Evolutionary conservation across 2,329 filamentous ascomycete genomes (phyloP), one percentile per base, ranked within the genome.

Genomic region (Hypoxylon sp.): DNA sequence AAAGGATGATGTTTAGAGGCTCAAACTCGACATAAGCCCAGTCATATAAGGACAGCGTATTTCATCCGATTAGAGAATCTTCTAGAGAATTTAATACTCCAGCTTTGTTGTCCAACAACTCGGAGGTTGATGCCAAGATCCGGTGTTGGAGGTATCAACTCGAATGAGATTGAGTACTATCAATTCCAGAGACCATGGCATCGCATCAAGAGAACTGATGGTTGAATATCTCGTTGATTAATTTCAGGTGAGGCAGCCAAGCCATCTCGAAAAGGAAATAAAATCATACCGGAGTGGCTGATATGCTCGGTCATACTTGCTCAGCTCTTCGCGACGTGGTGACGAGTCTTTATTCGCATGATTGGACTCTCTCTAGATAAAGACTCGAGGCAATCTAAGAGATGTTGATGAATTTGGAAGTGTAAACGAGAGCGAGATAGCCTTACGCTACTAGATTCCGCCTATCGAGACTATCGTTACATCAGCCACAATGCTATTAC

Each of bases 401-500:
- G 35, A n/a, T 37, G 35, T 5, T n/a, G 35, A 37, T 3, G 17
- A 5, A 44, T 44, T 9, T 44, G 39, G 39, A 44, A 44, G 8
- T 44, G 17, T 42, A 29, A 58, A 17, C 39, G 54, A 58, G 17
- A 33, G 54, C n/a, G 54, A 58, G 39, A 31, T 4, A 31, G 14
- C 22, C 39, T 13, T 31, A 31, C 9, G 24, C 13, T 26, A 17
- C 37, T 2, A 14, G 13, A 29, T 48, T 26, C 22, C 22, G 22
- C 46, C 24, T 31, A 17, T 33, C 24, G 29, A 46, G 55, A 19
- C 31, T 17, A 51, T 51, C 52, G 24, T 50, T 57, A 26, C 51
- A 57, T 54, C 59, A 63, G 59, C 59, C 59, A 63, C 59, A 17
- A 13, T 39, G 4, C 26, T 29, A 35, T 44, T 13, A 31, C 24